A percentile compares a stretch with the other conserved stretches of the same genome.
These are phyloP conservation scores for Vaccinium myrtillus DNA, from an alignment of 148 eudicot species.

Conservation along the genomic window DNA sequence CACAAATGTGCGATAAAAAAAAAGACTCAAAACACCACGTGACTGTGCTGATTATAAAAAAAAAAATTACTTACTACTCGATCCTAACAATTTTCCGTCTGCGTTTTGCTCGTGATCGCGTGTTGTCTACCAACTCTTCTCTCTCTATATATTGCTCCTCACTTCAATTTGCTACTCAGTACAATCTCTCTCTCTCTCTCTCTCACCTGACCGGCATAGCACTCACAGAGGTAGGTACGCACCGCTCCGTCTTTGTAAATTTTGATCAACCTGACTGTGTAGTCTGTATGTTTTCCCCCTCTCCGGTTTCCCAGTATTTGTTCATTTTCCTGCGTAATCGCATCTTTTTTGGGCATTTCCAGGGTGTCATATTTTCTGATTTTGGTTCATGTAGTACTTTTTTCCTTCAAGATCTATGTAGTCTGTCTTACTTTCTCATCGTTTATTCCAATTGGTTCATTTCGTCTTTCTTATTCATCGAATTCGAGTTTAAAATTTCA, in stretches of 20 bases:
- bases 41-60: too few relatives aligned
- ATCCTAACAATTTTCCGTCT: too few relatives aligned
- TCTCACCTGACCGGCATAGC: background rate
- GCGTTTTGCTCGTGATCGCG: background rate
- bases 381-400: background rate
- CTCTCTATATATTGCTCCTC: slow-evolving; percentile 8
- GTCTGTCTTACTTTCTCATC: too few relatives aligned
- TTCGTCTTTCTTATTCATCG: background rate
- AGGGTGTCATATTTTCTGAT: background rate
- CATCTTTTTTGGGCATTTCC: background rate
- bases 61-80: too few relatives aligned
- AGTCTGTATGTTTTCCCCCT: background rate
- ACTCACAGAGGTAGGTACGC: background rate
- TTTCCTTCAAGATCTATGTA: background rate
- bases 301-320: background rate
- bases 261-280: background rate
- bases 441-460: background rate
- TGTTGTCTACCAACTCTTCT: background rate
- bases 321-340: slow-evolving; percentile 11
- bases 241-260: background rate
- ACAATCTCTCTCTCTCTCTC: background rate
- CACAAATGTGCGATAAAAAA: too few relatives aligned
- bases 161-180: background rate
- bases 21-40: too few relatives aligned
- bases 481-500: background rate